Evolutionary conservation across 495 filamentous ascomycete genomes (phyloP), one percentile per base, ranked within the genome.

Genomic region (Alectoria sarmentosa): DNA sequence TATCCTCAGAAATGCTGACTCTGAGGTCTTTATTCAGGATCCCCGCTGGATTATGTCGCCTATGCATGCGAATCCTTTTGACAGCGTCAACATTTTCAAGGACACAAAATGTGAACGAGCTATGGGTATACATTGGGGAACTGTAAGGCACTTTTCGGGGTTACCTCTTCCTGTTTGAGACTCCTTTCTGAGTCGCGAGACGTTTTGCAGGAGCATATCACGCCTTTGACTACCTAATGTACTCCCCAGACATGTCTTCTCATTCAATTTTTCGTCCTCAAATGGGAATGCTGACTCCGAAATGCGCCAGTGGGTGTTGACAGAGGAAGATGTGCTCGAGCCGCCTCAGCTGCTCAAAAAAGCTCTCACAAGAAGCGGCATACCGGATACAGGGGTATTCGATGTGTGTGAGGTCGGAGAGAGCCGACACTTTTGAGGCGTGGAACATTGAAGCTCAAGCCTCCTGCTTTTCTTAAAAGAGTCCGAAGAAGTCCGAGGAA

Each of bases 401-500:
- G 92, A 93, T 73, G 83, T 92, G 17, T 88, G 89, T 68, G 86
- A 91, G 73, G 90, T 97, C 76, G 93, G 93, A 0, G 91, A 93
- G 76, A 92, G 87, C 67, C 79, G 86, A 63, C 90, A 91, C 66
- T 95, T 89, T 73, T 86, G 34, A 65, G n/a, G 14, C n/a, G 30
- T 5, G 8, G n/a, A 9, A 42, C 21, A 26, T n/a, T 42, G 38
- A 30, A 63, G 15, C 37, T 41, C n/a, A 63, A 17, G 49, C 11
- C 15, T 19, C n/a, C 14, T 9, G 37, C 7, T 14, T 30, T 52
- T 0, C 19, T 13, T 4, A 49, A 8, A 8, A 41, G 11, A n/a
- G 42, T 46, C 42, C 19, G 11, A 15, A 32, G 17, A 14, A 11
- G 8, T 13, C 2, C 26, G 34, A 55, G 7, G 17, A 32, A 21